phyloP scores from a whole-genome alignment of 495 filamentous ascomycete genomes.

The Lepidopterella palustris region DNA sequence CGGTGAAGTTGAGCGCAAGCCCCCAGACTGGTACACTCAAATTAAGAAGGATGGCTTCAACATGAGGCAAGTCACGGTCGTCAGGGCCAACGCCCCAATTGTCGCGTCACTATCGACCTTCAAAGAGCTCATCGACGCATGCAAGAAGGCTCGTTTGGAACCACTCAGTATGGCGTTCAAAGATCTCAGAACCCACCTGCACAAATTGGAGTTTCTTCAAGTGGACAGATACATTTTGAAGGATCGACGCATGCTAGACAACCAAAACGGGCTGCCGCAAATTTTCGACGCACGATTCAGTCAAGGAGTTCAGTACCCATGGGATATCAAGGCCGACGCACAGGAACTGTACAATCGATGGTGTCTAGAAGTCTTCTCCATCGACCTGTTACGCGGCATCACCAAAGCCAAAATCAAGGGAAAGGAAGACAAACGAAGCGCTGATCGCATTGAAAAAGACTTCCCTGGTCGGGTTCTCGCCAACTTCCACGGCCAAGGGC shows the following conservation, averaged over 20 bases:
- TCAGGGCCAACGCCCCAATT: background rate
- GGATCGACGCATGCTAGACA: constrained; percentile 33
- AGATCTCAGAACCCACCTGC: constrained; percentile 13
- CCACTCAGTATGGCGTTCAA: constrained; percentile 1
- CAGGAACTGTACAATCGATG: constrained; percentile 39
- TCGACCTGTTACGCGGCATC: constrained; percentile 47
- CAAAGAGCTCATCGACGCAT: background rate
- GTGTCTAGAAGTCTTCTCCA: constrained; percentile 37
- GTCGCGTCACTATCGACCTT: background rate
- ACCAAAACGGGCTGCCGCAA: constrained; percentile 31
- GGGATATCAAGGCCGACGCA: constrained; percentile 42
- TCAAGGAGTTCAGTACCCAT: constrained; percentile 31
- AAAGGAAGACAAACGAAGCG: constrained; percentile 9
- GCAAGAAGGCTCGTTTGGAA: background rate
- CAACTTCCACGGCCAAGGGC: constrained; percentile 41
- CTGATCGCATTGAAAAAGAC: constrained; percentile 27
- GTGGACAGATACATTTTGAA: constrained; percentile 9
- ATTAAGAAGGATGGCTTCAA: background rate
- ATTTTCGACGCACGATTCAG: constrained; percentile 32
- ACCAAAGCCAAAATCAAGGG: constrained; percentile 7
- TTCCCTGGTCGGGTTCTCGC: constrained; percentile 26
- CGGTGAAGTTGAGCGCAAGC: background rate
- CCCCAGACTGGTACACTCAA: background rate
- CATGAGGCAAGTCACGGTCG: background rate
- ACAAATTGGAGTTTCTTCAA: constrained; percentile 20